Percentiles rank a stretch among this genome's conserved stretches.
Evolutionary conservation across 208 protist genomes (phyloP).

Genomic region (Spongospora subterranea): DNA sequence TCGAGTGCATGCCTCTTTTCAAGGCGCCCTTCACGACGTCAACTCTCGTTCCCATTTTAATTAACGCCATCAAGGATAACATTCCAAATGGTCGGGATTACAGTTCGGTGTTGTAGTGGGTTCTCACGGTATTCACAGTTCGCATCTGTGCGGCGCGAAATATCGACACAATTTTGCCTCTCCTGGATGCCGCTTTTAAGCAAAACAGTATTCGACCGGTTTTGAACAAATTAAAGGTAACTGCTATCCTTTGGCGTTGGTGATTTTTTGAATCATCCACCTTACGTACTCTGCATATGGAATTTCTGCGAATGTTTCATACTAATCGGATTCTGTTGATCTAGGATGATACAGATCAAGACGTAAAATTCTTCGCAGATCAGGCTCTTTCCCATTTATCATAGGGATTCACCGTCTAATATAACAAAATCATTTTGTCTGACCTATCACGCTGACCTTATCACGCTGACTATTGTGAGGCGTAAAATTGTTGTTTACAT

Average conservation of each 20-base stretch:
- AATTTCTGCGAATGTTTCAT: neutral
- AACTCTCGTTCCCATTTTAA: neutral
- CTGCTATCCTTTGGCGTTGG: too few relatives aligned
- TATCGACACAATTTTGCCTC: neutral
- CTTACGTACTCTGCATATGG: too few relatives aligned
- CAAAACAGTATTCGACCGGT: neutral
- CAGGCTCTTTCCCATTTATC: neutral
- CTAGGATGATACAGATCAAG: conserved; percentile 9
- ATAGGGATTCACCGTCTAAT: neutral
- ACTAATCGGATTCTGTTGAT: neutral
- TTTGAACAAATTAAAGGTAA: conserved; percentile 27
- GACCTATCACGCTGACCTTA: too few relatives aligned
- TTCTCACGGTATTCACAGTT: neutral
- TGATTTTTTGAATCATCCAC: too few relatives aligned
- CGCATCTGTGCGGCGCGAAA: neutral
- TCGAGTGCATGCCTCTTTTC: neutral
- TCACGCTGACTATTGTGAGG: too few relatives aligned
- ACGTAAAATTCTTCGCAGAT: conserved; percentile 49
- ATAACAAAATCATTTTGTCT: too few relatives aligned
- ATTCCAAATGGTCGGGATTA: conserved; percentile 10
- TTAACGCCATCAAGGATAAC: neutral
- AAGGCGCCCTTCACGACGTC: neutral
- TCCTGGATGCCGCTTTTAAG: neutral
- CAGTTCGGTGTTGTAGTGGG: neutral
- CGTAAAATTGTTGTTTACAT: too few relatives aligned